Percentiles rank a stretch among this genome's conserved stretches.
These are phyloP conservation scores for Saccharomycopsis fermentans DNA, from an alignment of 805 yeast genomes.

Conservation along the genomic window DNA sequence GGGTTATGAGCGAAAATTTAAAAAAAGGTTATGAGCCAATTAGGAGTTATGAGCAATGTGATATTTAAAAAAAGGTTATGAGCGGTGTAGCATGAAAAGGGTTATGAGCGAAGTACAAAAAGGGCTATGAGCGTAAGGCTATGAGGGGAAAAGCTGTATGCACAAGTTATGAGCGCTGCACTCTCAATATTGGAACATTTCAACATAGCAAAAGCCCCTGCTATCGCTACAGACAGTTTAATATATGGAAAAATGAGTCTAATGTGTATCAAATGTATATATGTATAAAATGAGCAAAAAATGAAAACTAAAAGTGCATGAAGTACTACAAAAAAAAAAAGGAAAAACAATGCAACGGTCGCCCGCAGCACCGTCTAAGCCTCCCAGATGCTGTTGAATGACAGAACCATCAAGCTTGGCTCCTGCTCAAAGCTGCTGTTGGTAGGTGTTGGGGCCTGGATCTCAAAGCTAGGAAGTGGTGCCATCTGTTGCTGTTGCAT, in stretches of 20 bases:
- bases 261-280: not conserved
- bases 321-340: not conserved
- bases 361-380: too few species aligned
- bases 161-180: not conserved
- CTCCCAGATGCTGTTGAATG: not conserved
- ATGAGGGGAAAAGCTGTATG: too few species aligned
- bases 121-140: too few species aligned
- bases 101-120: too few species aligned
- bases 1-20: not conserved
- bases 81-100: too few species aligned
- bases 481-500: conserved; percentile 3
- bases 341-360: too few species aligned
- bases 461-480: not conserved
- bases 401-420: not conserved
- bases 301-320: not conserved
- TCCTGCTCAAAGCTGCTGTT: not conserved
- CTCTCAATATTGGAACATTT: too few species aligned
- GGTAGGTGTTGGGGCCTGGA: conserved; percentile 2
- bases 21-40: not conserved
- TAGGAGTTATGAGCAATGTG: too few species aligned
- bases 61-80: not conserved
- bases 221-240: too few species aligned
- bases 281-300: not conserved
- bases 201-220: too few species aligned
- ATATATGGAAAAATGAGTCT: not conserved